Evolutionary conservation across 1,284 basidiomycete genomes (phyloP), one percentile per base, ranked within the genome.

Genomic region (Pyrrhoderma noxium): DNA sequence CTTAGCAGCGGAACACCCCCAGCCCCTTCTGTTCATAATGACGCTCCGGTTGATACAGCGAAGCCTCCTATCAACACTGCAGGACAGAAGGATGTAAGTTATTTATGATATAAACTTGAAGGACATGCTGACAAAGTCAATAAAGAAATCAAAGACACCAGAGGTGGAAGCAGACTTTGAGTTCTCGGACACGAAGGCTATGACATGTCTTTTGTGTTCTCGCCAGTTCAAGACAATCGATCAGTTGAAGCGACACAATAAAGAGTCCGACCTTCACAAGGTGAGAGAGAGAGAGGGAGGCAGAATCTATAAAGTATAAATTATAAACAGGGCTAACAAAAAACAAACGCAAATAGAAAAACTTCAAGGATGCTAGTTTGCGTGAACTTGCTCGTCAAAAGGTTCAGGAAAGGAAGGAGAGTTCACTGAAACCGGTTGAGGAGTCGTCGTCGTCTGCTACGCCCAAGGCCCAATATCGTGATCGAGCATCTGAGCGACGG

Each of bases 221-320:
- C 79, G 93, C 22, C 89, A 93, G 64, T 93, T 97, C 79, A 95
- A 94, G 68, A 73, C 79, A 2, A 60, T 85, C 49, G 91, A 94
- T 11, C 82, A 89, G 59, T 74, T 96, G 43, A 82, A 78, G 62
- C 82, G 90, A 38, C 93, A 97, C 64, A 91, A 87, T 64, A 85
- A 82, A 58, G 85, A 90, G 69, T 96, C 93, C 22, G 88, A 89
- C 63, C 71, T 97, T 57, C 93, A 97, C 71, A 96, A 95, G 85
- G 93, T 67, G 49, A 16, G 46, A 55, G 1, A 45, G 5, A 39
- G 49, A 23, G 47, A 9, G 23, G 45, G 45, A 38, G 34, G 44
- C 44, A 62, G 61, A 55, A 56, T 53, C 45, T 61, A 47, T 47
- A n/a, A 31, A 11, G 27, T 5, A 31, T 31, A 31, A 5, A 31